Evolutionary conservation across 2,329 filamentous ascomycete genomes (phyloP).

Genomic region (Ceratocystis ficicola): DNA sequence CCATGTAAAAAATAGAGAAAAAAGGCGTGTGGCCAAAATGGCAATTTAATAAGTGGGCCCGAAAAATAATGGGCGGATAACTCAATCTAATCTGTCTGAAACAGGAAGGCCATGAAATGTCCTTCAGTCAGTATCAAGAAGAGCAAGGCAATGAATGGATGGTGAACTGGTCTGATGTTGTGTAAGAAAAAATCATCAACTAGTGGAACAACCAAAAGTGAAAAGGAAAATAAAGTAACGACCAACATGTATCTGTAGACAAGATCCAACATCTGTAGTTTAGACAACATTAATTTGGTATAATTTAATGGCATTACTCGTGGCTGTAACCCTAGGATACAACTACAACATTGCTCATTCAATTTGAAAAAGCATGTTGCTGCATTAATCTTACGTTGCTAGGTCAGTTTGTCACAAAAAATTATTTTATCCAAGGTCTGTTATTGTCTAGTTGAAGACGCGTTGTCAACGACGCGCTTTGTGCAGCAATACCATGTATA

Average conservation of each 20-base stretch:
- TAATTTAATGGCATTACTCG: too few relatives aligned
- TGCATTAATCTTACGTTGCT: too few relatives aligned
- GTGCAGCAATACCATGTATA: too few relatives aligned
- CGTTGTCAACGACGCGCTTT: not conserved
- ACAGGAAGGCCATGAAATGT: not conserved
- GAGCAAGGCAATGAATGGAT: not conserved
- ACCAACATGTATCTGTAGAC: not conserved
- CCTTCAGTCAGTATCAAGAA: not conserved
- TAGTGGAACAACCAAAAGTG: not conserved
- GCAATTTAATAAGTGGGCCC: not conserved
- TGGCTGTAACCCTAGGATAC: too few relatives aligned
- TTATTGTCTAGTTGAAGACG: not conserved
- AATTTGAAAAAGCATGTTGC: too few relatives aligned
- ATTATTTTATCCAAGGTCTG: too few relatives aligned
- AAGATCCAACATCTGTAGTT: too few relatives aligned
- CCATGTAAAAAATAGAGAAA: not conserved
- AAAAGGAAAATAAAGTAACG: not conserved
- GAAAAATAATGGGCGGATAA: not conserved
- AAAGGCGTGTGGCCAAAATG: constrained; percentile 13
- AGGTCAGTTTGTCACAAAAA: too few relatives aligned
- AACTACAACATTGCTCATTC: too few relatives aligned
- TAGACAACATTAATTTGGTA: too few relatives aligned
- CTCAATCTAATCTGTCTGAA: not conserved
- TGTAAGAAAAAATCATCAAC: not conserved
- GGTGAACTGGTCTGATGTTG: not conserved